These are phyloP conservation scores for Wickerhamomyces chambardii DNA, from an alignment of 805 yeast genomes.

Conservation along the genomic window DNA sequence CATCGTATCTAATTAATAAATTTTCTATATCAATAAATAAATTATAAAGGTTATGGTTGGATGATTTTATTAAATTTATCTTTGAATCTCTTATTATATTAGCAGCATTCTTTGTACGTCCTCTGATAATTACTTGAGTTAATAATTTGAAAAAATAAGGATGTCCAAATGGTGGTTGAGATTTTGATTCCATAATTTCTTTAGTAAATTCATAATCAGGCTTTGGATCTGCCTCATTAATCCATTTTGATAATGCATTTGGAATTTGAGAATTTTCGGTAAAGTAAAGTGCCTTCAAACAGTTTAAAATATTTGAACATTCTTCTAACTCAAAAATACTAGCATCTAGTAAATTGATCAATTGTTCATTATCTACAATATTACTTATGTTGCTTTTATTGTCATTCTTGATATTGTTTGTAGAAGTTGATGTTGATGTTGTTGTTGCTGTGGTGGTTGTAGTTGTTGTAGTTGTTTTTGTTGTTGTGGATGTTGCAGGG, in stretches of 20 bases:
- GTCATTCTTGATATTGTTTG: too few species aligned
- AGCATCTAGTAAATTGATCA: conserved; percentile 5
- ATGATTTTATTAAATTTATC: conserved; percentile 27
- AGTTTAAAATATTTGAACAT: conserved; percentile 42
- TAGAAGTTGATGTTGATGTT: too few species aligned
- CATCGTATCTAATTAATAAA: conserved; percentile 26
- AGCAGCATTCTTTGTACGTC: conserved; percentile 48
- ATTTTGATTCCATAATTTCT: conserved; percentile 29
- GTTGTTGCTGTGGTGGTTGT: too few species aligned
- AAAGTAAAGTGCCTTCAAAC: conserved; percentile 47
- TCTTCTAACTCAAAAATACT: conserved; percentile 32
- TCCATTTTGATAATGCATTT: conserved; percentile 47
- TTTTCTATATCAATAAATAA: conserved; percentile 23
- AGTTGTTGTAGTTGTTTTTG: too few species aligned
- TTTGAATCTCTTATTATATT: conserved; percentile 34
- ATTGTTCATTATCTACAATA: conserved; percentile 3
- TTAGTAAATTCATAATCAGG: conserved; percentile 47
- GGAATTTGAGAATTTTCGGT: conserved; percentile 22
- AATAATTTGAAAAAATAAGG: conserved; percentile 56
- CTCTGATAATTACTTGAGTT: conserved; percentile 49
- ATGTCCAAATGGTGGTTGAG: conserved; percentile 36
- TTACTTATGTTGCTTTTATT: too few species aligned
- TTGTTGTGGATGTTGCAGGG: too few species aligned
- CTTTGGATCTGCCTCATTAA: conserved; percentile 59
- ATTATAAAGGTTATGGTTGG: conserved; percentile 15